A percentile compares a stretch with the other conserved stretches of the same genome.
Evolutionary conservation across 768 basidiomycete genomes (phyloP).

Genomic region (Boletus rubropictus): DNA sequence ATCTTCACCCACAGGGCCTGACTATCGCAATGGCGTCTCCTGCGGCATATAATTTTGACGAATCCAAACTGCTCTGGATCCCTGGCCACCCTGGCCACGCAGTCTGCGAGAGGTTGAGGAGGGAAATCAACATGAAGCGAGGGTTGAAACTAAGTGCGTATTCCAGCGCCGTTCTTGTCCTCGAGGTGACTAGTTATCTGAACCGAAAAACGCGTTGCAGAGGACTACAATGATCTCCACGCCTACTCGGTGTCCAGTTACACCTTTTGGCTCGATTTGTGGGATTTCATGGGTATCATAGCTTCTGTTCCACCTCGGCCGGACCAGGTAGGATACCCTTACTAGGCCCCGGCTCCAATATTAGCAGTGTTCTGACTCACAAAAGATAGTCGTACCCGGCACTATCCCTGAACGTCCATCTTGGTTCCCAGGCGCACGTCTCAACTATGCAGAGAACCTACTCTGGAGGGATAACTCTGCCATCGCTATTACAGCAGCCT

Average conservation of each 20-base stretch:
- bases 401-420: slow-evolving; percentile 49
- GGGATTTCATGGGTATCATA: slow-evolving; percentile 57
- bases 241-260: slow-evolving; percentile 62
- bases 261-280: slow-evolving; percentile 66
- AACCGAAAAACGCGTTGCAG: slow-evolving; percentile 30
- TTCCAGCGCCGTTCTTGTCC: not conserved
- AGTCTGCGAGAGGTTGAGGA: slow-evolving; percentile 47
- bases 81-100: slow-evolving; percentile 41
- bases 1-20: not conserved
- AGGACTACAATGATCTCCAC: slow-evolving; percentile 60
- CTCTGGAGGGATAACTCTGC: slow-evolving; percentile 54
- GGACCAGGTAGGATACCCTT: slow-evolving; percentile 35
- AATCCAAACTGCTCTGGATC: slow-evolving; percentile 47
- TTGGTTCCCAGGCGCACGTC: slow-evolving; percentile 62
- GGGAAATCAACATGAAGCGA: slow-evolving; percentile 59
- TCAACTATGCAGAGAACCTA: slow-evolving; percentile 74
- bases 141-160: slow-evolving; percentile 44
- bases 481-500: slow-evolving; percentile 52
- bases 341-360: not conserved
- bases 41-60: slow-evolving; percentile 27
- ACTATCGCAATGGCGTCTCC: slow-evolving; percentile 7
- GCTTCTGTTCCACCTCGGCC: slow-evolving; percentile 48
- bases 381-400: slow-evolving; percentile 41
- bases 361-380: not conserved
- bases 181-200: not conserved